Evolutionary conservation across 495 filamentous ascomycete genomes (phyloP).

Genomic region (Penicillium silybi): DNA sequence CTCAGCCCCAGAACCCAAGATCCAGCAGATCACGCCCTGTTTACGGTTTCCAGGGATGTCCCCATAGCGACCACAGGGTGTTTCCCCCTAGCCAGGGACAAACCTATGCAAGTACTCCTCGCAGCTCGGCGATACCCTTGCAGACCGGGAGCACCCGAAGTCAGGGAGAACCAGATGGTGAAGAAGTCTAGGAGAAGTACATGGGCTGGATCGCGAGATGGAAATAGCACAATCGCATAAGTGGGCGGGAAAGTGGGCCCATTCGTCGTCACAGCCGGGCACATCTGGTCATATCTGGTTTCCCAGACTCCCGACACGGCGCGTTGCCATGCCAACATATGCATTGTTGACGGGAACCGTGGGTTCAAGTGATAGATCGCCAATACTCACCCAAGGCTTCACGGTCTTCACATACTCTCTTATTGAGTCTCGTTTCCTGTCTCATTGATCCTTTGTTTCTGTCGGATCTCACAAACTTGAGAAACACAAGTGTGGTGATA

Average conservation of each 20-base stretch:
- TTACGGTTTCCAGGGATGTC: slow-evolving; percentile 14
- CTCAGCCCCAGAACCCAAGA: slow-evolving; percentile 9
- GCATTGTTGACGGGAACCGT: slow-evolving; percentile 45
- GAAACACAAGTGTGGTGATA: neutral
- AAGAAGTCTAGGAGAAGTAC: slow-evolving; percentile 4
- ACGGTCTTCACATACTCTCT: slow-evolving; percentile 17
- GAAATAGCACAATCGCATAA: slow-evolving; percentile 9
- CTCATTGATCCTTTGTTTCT: slow-evolving; percentile 2
- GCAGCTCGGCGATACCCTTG: slow-evolving; percentile 19
- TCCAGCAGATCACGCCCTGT: slow-evolving; percentile 11
- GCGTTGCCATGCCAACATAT: slow-evolving; percentile 43
- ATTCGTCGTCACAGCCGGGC: slow-evolving; percentile 8
- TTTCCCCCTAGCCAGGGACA: slow-evolving; percentile 5
- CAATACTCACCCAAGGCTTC: slow-evolving; percentile 26
- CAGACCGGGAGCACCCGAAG: slow-evolving; percentile 11
- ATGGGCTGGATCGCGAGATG: slow-evolving; percentile 8
- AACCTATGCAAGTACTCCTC: slow-evolving; percentile 14
- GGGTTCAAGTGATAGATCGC: slow-evolving; percentile 35
- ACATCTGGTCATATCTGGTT: slow-evolving; percentile 17
- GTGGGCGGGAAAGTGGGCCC: slow-evolving; percentile 17
- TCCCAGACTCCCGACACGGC: slow-evolving; percentile 29
- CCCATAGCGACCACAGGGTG: slow-evolving; percentile 23
- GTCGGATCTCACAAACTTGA: slow-evolving; percentile 1
- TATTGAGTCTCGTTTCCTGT: slow-evolving; percentile 27
- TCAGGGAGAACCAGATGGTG: slow-evolving; percentile 6